phyloP scores from a whole-genome alignment of 768 basidiomycete species.

The Calvatia gigantea region DNA sequence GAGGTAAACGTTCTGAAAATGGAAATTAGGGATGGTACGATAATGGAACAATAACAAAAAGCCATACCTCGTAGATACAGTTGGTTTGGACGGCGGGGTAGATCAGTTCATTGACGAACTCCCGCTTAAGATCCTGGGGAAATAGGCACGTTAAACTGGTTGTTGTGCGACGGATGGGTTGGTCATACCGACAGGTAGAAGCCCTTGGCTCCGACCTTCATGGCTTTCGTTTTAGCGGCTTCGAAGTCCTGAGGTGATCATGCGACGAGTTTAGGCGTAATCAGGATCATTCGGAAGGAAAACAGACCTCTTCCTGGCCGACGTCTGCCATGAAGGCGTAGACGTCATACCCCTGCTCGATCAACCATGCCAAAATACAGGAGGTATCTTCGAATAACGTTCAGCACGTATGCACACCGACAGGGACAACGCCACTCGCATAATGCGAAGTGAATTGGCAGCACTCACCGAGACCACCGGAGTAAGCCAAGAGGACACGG shows the following conservation, averaged over 20 bases:
- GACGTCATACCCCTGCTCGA: conserved; percentile 97
- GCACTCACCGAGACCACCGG: conserved; percentile 90
- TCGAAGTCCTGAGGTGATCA: conserved; percentile 71
- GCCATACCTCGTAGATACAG: conserved; percentile 90
- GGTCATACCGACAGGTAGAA: conserved; percentile 79
- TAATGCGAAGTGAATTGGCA: not conserved
- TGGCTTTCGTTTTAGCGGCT: conserved; percentile 86
- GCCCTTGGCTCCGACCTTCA: conserved; percentile 90
- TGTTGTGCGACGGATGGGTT: not conserved
- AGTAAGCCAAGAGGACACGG: conserved; percentile 95
- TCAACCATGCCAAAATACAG: conserved; percentile 98
- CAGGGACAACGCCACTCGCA: conserved; percentile 3
- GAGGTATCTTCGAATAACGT: conserved; percentile 73
- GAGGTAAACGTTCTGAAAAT: conserved; percentile 82
- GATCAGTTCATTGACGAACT: conserved; percentile 95
- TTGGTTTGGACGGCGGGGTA: conserved; percentile 99
- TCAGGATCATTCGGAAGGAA: not conserved
- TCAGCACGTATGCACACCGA: conserved; percentile 5
- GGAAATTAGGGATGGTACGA: not conserved
- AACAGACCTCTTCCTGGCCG: conserved; percentile 78
- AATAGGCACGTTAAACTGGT: not conserved
- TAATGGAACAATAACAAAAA: not conserved
- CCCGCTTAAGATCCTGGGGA: conserved; percentile 81
- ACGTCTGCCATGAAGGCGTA: conserved; percentile 97
- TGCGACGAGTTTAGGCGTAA: conserved; percentile 9